Conservation (phyloP, 768 basidiomycete genomes). For the Boletus eberwhitei region DNA sequence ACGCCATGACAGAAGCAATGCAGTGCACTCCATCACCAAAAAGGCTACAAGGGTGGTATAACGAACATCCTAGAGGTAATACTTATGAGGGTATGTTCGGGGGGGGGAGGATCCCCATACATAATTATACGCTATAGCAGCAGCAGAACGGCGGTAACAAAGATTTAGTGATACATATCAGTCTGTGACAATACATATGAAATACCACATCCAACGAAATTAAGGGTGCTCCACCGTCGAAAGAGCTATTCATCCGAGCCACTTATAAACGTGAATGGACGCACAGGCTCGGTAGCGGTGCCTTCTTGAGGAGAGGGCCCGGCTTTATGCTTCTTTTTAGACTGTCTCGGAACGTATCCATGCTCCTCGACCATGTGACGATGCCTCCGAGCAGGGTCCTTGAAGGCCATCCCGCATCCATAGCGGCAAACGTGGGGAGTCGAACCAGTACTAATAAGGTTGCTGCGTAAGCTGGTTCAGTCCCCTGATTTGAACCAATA, state of each 20-base stretch:
- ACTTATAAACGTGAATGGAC: slow-evolving; percentile 32
- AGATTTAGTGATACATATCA: slow-evolving; percentile 26
- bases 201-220: slow-evolving; percentile 12
- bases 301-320: slow-evolving; percentile 28
- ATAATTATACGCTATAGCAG: slow-evolving; percentile 16
- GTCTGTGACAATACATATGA: slow-evolving; percentile 21
- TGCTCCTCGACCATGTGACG: slow-evolving; percentile 55
- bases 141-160: slow-evolving; percentile 4
- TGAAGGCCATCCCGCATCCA: slow-evolving; percentile 52
- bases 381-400: slow-evolving; percentile 62
- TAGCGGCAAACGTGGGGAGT: slow-evolving; percentile 53
- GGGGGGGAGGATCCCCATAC: slow-evolving; percentile 2
- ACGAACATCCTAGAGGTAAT: slow-evolving; percentile 7
- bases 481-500: slow-evolving; percentile 7
- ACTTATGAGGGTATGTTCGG: slow-evolving; percentile 13
- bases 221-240: not conserved
- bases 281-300: slow-evolving; percentile 25
- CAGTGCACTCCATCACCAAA: not conserved
- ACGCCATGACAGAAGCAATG: not conserved
- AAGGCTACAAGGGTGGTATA: slow-evolving; percentile 22
- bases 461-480: slow-evolving; percentile 10
- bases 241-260: slow-evolving; percentile 25
- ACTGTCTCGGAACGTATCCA: slow-evolving; percentile 46
- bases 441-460: slow-evolving; percentile 48
- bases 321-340: slow-evolving; percentile 43